Evolutionary conservation across 495 filamentous ascomycete genomes (phyloP), one percentile per base, ranked within the genome.

Genomic region (Daldinia bambusicola): DNA sequence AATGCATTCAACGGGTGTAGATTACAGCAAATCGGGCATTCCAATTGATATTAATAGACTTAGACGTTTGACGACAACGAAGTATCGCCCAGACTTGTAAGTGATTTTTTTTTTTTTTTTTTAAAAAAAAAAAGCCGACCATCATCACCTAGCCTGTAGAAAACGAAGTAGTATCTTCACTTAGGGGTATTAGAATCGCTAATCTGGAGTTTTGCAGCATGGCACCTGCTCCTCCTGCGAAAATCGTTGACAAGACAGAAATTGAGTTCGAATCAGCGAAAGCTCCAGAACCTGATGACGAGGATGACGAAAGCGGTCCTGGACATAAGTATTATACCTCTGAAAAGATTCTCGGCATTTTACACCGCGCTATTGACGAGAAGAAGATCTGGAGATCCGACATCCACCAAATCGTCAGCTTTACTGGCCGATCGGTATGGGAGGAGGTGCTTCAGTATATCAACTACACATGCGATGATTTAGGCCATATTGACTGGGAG

Each of bases 1-100:
- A 59, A 77, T 95, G 74, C 89, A 90, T 60, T 95, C 92, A 0
- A 89, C 83, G 0, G 92, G 91, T 0, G 93, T 97, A 1, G 93
- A 97, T 76, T 97, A 90, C 69, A 91, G 89, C 1, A 95, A 97
- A 75, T 89, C 90, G 0, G 93, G 93, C 0, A 86, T 88, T 31
- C 84, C 89, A 0, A 92, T 94, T 16, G 74, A 83, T 58, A 32
- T 81, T n/a, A 57, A 22, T 0, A 63, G 76, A 22, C 62, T 84
- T 14, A 38, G 63, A 30, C 16, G 41, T 5, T 67, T 79, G 0
- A 78, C 71, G 31, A 40, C 32, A 16, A 43, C 60, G 0, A 50
- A 18, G 52, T 69, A 58, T 51, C 71, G 81, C 3, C 83, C 83
- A 0, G 82, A 85, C 38, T 85, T 85, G 80, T 82, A 40, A 74